phyloP scores from a whole-genome alignment of 2,329 filamentous ascomycete genomes.

The Diplodia intermedia region DNA sequence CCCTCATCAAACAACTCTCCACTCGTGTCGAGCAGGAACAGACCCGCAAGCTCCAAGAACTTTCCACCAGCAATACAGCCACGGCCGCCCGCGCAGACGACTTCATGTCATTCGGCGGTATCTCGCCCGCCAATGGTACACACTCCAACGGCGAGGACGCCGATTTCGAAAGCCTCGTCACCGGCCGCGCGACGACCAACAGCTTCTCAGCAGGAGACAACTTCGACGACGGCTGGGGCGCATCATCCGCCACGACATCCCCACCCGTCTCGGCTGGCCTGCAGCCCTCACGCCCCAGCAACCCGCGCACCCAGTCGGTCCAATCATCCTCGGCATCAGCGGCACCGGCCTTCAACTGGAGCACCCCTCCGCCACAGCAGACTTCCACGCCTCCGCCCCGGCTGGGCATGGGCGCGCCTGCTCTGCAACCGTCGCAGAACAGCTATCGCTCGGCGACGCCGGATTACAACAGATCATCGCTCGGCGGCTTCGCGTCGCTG shows the following conservation, averaged over 20 bases:
- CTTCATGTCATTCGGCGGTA: constrained; percentile 71
- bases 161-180: constrained; percentile 89
- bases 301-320: constrained; percentile 38
- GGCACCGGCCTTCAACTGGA: constrained; percentile 56
- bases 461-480: constrained; percentile 55
- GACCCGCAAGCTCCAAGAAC: constrained; percentile 83
- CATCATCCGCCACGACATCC: constrained; percentile 41
- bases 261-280: constrained; percentile 43
- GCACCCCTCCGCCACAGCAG: constrained; percentile 44
- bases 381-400: constrained; percentile 23
- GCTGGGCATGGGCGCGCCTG: constrained; percentile 8
- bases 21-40: constrained; percentile 87
- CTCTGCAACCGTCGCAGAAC: constrained; percentile 3
- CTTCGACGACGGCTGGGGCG: constrained; percentile 54
- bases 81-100: constrained; percentile 64
- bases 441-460: constrained; percentile 1
- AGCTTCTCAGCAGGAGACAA: constrained; percentile 45
- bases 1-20: constrained; percentile 81
- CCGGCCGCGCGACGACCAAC: constrained; percentile 65
- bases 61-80: constrained; percentile 67
- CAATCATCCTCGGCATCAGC: constrained; percentile 37
- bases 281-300: constrained; percentile 39
- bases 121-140: constrained; percentile 61
- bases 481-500: constrained; percentile 57
- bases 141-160: constrained; percentile 66